Base-by-base conservation (phyloP, 495 filamentous ascomycete genomes). In the Penicillium flavigenum region DNA sequence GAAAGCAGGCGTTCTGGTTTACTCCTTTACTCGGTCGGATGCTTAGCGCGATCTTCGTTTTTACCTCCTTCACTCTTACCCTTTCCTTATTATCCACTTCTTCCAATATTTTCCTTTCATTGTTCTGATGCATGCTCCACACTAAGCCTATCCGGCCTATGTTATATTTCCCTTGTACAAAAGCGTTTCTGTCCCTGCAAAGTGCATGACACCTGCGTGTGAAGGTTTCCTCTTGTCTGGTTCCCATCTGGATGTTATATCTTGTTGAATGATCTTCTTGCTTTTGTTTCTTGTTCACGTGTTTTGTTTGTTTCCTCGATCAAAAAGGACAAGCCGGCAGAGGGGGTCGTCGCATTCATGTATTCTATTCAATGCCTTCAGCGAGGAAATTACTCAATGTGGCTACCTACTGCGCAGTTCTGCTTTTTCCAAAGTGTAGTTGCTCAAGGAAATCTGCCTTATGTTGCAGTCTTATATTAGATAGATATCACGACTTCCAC, bases 1-100 rank as follows among this genome's bases (percentile, higher is more conserved):
- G 74, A 78, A 72, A 69, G 63, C 66, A 64, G 74, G 75, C 73
- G 75, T 78, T 74, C 43, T 66, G 75, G 72, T 73, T 69, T 72
- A 67, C 55, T 66, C 51, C 56, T 39, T 57, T 54, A 64, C 55
- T 60, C 58, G 62, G 65, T 54, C 62, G 68, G 66, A 67, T 70
- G 68, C 60, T 63, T 45, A 70, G 71, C 66, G 71, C 71, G 17
- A 66, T 71, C 39, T 45, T 63, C 42, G 41, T 49, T 61, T 61
- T 56, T 54, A 29, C 47, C 41, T 47, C 51, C 48, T 51, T 59
- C 16, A 8, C 26, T 36, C 42, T 26, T 20, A 44, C 10, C 55
- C 22, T 62, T 63, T 42, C 19, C 39, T 60, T 26, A 53, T 59
- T 45, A 36, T 51, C 50, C 59, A 56, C 53, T 60, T 31, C 36